Evolutionary conservation across 2,329 filamentous ascomycete genomes (phyloP).

Genomic region (Zasmidium cellare): DNA sequence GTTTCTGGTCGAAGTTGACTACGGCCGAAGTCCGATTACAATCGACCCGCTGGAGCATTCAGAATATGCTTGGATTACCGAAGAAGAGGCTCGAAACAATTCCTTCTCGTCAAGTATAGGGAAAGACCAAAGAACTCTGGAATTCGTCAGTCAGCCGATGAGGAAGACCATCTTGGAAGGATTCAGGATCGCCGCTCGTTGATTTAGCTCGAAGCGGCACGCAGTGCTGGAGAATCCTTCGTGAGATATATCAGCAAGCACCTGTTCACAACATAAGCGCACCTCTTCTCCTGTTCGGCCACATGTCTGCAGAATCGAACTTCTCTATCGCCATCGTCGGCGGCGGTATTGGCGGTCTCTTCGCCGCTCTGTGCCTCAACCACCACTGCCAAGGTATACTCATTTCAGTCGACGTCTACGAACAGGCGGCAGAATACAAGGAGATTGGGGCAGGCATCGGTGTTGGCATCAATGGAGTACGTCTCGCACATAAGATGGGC

Average conservation of each 20-base stretch:
- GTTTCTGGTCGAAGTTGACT: neutral
- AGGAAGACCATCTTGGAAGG: neutral
- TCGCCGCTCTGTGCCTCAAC: constrained; percentile 38
- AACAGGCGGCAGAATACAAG: constrained; percentile 37
- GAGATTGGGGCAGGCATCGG: constrained; percentile 41
- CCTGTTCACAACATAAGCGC: no score
- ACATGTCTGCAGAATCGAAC: no score
- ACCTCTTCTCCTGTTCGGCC: no score
- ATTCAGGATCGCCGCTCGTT: neutral
- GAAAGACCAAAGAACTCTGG: neutral
- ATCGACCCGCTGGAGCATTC: neutral
- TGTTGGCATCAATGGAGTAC: constrained; percentile 38
- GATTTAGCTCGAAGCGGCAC: no score
- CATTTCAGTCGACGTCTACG: constrained; percentile 34
- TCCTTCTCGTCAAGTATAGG: neutral
- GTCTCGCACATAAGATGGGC: constrained; percentile 36
- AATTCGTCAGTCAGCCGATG: neutral
- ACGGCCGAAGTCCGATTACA: neutral
- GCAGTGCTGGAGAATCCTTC: no score
- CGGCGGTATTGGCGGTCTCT: constrained; percentile 44
- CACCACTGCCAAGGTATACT: constrained; percentile 30
- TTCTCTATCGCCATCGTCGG: constrained; percentile 41
- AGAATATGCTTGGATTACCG: neutral
- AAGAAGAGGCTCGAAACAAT: neutral
- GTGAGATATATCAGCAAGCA: no score